Percentiles rank a stretch among this genome's conserved stretches.
These are phyloP conservation scores for Aspergillaceae sp. DNA, from an alignment of 2,329 filamentous ascomycete species.

Conservation along the genomic window DNA sequence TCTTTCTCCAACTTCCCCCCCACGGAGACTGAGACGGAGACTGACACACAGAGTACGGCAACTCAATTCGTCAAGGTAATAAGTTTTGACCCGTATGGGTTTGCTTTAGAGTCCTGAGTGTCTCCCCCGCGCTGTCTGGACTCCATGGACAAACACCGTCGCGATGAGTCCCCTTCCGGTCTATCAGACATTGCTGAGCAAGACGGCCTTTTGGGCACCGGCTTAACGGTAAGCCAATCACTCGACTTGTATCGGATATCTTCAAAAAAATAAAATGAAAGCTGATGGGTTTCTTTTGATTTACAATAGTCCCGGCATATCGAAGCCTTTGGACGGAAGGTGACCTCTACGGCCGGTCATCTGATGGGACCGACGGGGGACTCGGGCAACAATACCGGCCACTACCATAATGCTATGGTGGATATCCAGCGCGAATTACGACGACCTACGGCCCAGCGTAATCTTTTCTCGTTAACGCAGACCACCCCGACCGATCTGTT, in stretches of 20 bases:
- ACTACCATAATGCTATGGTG: conserved; percentile 80
- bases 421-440: conserved; percentile 85
- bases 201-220: conserved; percentile 40
- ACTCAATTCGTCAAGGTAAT: no score
- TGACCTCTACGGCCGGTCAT: conserved; percentile 85
- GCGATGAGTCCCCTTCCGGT: conserved; percentile 39
- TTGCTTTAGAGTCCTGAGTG: conserved; percentile 12
- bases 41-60: no score
- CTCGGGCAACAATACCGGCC: conserved; percentile 40
- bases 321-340: conserved; percentile 88
- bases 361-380: conserved; percentile 64
- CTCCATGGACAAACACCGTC: conserved; percentile 38
- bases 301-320: conserved; percentile 65
- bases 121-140: conserved; percentile 12
- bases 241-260: neutral
- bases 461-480: conserved; percentile 82
- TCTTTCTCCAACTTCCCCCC: no score
- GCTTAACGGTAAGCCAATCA: conserved; percentile 35
- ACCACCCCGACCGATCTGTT: conserved; percentile 91
- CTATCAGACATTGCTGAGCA: conserved; percentile 35
- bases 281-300: conserved; percentile 7
- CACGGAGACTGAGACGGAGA: no score
- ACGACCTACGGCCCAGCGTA: conserved; percentile 73
- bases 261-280: no score
- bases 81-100: conserved; percentile 14